phyloP scores from a whole-genome alignment of 164 flowering plant species.

The Pachysandra terminalis region DNA sequence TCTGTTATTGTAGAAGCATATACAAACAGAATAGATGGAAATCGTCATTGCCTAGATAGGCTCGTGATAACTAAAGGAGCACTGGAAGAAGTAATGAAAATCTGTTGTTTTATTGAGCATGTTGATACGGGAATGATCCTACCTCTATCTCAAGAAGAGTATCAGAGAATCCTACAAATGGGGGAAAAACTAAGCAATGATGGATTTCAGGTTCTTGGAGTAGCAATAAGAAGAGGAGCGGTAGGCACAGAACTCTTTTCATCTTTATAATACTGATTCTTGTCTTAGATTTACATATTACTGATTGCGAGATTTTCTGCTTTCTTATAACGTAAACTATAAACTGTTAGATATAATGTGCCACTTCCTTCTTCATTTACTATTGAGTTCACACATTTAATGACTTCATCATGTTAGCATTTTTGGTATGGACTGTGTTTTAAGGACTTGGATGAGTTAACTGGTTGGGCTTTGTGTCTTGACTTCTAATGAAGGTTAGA shows the following conservation, averaged over 20 bases:
- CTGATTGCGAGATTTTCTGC: no score
- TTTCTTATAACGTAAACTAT: no score
- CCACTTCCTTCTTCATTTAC: no score
- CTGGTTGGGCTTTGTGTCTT: no score
- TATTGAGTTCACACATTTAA: no score
- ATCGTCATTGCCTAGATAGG: constrained; percentile 8
- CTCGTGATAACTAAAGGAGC: constrained; percentile 69
- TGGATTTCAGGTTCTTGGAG: constrained; percentile 57
- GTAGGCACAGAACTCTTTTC: constrained; percentile 22
- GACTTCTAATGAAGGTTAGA: no score
- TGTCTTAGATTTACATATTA: no score
- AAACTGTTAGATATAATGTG: no score
- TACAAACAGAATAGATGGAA: constrained; percentile 11
- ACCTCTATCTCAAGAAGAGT: constrained; percentile 35
- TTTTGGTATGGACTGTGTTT: no score
- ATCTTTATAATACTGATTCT: no score
- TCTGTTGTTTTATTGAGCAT: constrained; percentile 47
- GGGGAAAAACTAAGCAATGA: constrained; percentile 53
- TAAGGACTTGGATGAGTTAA: no score
- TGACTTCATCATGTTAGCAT: no score
- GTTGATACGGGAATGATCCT: constrained; percentile 30
- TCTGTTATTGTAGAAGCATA: constrained; percentile 56
- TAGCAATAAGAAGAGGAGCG: constrained; percentile 44
- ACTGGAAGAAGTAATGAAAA: constrained; percentile 48
- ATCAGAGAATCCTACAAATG: constrained; percentile 40